Evolutionary conservation across 2,329 filamentous ascomycete genomes (phyloP).

Genomic region (Colletotrichum sp.): DNA sequence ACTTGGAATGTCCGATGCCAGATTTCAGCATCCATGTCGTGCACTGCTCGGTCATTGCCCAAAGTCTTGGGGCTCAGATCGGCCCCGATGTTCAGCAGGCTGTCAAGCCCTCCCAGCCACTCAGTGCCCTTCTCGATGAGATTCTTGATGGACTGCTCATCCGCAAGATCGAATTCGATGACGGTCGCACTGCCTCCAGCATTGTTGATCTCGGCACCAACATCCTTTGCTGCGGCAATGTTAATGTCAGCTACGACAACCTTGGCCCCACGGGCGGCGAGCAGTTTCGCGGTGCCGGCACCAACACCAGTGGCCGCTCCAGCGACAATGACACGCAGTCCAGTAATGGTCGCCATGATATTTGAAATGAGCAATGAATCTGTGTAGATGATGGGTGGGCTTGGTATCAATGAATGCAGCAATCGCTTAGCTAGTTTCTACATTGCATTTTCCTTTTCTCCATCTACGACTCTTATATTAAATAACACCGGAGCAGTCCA

Average conservation of each 20-base stretch:
- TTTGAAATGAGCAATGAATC: background rate
- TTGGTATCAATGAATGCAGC: background rate
- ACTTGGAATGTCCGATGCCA: conserved; percentile 1
- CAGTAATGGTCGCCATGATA: background rate
- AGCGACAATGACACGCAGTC: background rate
- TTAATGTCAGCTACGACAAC: conserved; percentile 1
- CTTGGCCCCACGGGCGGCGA: background rate
- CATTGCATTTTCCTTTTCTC: background rate
- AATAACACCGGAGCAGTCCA: background rate
- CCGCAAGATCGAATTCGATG: background rate
- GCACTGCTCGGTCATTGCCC: background rate
- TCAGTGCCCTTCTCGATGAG: background rate
- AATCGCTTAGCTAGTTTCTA: background rate
- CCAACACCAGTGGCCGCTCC: background rate
- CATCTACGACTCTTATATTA: background rate
- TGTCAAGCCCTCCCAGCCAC: conserved; percentile 3
- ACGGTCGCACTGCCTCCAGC: background rate
- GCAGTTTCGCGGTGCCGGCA: background rate
- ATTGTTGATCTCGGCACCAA: background rate
- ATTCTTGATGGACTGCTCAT: background rate
- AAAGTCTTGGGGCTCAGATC: background rate
- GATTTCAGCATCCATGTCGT: background rate
- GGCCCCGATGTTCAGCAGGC: conserved; percentile 1
- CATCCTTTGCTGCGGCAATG: background rate
- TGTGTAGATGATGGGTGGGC: background rate